Base-by-base conservation (phyloP, 768 basidiomycete genomes). In the Melanogaster broomeanus region DNA sequence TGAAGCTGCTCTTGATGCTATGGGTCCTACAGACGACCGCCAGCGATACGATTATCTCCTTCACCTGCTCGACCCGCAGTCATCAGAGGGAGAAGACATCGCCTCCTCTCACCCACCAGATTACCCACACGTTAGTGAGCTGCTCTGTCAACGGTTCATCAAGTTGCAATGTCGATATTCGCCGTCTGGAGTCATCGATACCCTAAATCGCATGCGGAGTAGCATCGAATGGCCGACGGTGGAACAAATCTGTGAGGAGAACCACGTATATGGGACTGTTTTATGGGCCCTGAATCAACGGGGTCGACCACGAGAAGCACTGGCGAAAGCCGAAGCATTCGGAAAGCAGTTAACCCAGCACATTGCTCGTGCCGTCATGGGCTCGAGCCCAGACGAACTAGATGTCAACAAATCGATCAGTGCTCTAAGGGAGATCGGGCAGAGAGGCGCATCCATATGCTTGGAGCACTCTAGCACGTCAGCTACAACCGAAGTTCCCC, bases 41-140 rank as follows among this genome's bases (percentile, higher is more conserved):
- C 76, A 79, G 42, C 85, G 85, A 50, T 88, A 89, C 56, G 72
- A 79, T 8, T 99, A 99, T 69, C 81, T 98, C 7, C 80, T 79
- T 12, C 79, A 78, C 58, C 76, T 99, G 7, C 73, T 96, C 15
- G 79, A 84, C 16, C 72, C 72, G 16, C 67, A 67, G 40, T 55
- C 62, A 2, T 74, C 78, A 16, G 78, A 83, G 7, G 72, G 71
- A 27, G 77, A 78, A 27, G 51, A 57, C 5, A 42, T 51, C 12
- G 58, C 63, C 34, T 57, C 55, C 11, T 63, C 57, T 12, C 51
- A 60, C 46, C 52, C 60, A 8, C 58, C 58, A 0, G 73, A 78
- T 6, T 80, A 80, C 1, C 53, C 60, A 27, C 67, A 77, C n/a
- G 62, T 88, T n/a, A 67, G 82, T n/a, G 56, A 63, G 2, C 48